Evolutionary conservation across 2,329 filamentous ascomycete genomes (phyloP), one percentile per base, ranked within the genome.

Genomic region (Arthrobotrys iridis): DNA sequence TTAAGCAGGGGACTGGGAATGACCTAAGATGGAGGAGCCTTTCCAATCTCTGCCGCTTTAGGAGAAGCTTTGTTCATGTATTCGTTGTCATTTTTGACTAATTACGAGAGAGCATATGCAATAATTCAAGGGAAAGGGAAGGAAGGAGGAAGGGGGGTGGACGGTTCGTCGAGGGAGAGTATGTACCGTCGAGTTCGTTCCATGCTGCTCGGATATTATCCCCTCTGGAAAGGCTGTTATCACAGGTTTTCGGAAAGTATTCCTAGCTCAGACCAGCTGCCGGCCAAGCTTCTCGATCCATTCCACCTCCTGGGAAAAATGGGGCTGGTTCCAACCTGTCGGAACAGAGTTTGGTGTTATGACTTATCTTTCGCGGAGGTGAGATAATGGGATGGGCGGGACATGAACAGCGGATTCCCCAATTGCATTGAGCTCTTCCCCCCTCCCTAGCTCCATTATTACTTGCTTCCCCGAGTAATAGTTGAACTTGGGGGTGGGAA

Each of bases 31-130:
- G 55, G 45, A 48, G n/a, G 60, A 62, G 45, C 58, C 48, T 64
- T 71, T 62, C 71, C 64, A 75, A 58, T 62, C 71, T 68, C 71
- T 75, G 71, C 71, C 71, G 71, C 63, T 75, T 75, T 75, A 62
- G 71, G 71, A 75, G 71, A 75, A 75, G 71, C 71, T 75, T 68
- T 75, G 71, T 57, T 55, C 63, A 75, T 68, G 71, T 68, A 75
- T 75, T 75, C 45, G 71, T 75, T 75, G 71, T 68, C 71, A 75
- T 59, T 75, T 74, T 62, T 57, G 71, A 75, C 71, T 75, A 75
- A 75, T 75, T 67, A 75, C 71, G 63, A 75, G 50, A 73, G 71
- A 75, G 71, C 71, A 75, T 68, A 75, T 71, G 66, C 66, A 71
- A 71, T 71, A 24, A 70, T 33, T 46, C 30, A 62, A 46, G 35